Evolutionary conservation across 2,329 filamentous ascomycete species (phyloP).

Genomic region (Stylonectria norvegica): DNA sequence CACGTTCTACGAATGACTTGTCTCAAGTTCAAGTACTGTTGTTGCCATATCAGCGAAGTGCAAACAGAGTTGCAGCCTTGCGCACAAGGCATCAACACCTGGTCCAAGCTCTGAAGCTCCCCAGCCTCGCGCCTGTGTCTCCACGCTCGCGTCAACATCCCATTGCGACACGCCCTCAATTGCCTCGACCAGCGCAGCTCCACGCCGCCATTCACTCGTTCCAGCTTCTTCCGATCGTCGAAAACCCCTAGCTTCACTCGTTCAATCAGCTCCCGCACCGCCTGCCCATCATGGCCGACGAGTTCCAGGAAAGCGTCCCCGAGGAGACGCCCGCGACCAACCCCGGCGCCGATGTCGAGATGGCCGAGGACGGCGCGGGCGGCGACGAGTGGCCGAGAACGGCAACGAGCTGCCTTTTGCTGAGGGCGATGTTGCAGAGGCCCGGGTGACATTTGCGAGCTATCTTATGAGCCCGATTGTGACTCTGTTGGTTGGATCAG

Average conservation of each 20-base stretch:
- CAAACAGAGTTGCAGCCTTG: too few species aligned
- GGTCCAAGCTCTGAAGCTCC: conserved; percentile 13
- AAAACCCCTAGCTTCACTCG: too few species aligned
- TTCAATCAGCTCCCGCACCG: conserved; percentile 11
- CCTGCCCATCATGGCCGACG: conserved; percentile 34
- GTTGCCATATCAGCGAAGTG: too few species aligned
- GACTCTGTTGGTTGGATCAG: conserved; percentile 60
- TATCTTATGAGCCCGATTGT: conserved; percentile 69
- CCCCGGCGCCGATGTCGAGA: conserved; percentile 37
- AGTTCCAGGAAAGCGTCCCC: conserved; percentile 12
- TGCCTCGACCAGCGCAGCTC: conserved; percentile 3
- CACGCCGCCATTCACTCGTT: conserved; percentile 9
- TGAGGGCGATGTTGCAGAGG: conserved; percentile 31
- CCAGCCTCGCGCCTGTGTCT: too few species aligned
- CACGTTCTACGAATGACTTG: too few species aligned
- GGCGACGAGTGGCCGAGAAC: conserved; percentile 28
- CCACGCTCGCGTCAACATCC: too few species aligned
- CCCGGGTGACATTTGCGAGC: conserved; percentile 48
- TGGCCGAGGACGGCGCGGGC: conserved; percentile 37
- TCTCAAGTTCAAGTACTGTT: too few species aligned
- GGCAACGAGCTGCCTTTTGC: conserved; percentile 39
- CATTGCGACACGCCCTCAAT: not conserved
- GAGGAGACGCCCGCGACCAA: conserved; percentile 23
- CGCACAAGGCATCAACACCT: conserved; percentile 7
- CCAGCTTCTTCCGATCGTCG: not conserved